Evolutionary conservation across 345 rosid species (phyloP).

Genomic region (Hirschfeldia incana): DNA sequence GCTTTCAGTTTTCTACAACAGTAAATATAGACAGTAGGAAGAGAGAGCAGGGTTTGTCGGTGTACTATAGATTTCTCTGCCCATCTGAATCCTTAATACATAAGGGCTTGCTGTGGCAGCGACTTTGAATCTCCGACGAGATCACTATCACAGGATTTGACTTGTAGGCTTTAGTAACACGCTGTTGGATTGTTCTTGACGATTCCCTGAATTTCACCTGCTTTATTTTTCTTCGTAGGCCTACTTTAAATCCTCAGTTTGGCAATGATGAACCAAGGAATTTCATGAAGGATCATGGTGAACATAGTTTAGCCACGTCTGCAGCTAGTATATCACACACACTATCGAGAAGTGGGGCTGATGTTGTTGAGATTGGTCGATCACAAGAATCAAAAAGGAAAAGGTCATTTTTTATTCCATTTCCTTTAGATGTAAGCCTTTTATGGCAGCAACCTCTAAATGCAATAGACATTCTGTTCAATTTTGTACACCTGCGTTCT

Average conservation of each 20-base stretch:
- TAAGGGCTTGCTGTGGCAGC: constrained; percentile 25
- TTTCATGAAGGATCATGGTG: constrained; percentile 43
- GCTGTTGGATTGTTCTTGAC: constrained; percentile 26
- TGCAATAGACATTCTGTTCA: constrained; percentile 38
- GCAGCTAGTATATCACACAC: constrained; percentile 52
- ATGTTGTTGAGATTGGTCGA: constrained; percentile 53
- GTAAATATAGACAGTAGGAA: constrained; percentile 16
- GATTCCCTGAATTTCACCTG: constrained; percentile 17
- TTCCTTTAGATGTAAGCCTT: constrained; percentile 40
- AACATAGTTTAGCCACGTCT: constrained; percentile 42
- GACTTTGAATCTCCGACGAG: constrained; percentile 35
- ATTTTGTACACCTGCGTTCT: constrained; percentile 15
- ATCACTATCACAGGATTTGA: constrained; percentile 24
- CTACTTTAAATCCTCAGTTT: constrained; percentile 44
- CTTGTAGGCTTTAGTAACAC: constrained; percentile 41
- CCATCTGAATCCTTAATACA: constrained; percentile 16
- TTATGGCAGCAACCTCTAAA: constrained; percentile 32
- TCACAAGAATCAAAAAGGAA: constrained; percentile 58
- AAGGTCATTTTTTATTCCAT: constrained; percentile 53
- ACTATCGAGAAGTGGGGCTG: constrained; percentile 61
- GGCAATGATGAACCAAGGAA: constrained; percentile 47
- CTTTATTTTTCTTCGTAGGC: constrained; percentile 44
- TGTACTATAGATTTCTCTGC: constrained; percentile 5
- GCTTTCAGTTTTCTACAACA: constrained; percentile 21
- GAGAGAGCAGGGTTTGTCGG: constrained; percentile 15